A percentile compares a stretch with the other conserved stretches of the same genome.
phyloP scores from a whole-genome alignment of 495 filamentous ascomycete genomes.

The Penicillium macrosclerotiorum region DNA sequence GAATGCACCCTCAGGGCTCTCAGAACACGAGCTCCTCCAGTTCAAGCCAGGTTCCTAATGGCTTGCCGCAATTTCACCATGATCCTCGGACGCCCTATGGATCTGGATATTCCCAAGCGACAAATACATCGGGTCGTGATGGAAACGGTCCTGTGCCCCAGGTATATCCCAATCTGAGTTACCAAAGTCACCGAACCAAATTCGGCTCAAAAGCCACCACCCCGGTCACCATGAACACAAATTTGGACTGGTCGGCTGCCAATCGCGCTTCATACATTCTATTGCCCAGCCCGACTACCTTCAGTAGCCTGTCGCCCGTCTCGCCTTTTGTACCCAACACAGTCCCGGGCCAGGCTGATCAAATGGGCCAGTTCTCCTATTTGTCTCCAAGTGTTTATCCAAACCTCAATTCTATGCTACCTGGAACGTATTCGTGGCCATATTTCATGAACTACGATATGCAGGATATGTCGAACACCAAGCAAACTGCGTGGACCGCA shows the following conservation, averaged over 20 bases:
- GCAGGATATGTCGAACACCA: conserved; percentile 12
- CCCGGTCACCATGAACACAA: conserved; percentile 25
- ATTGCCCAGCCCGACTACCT: conserved; percentile 26
- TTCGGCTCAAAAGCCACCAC: conserved; percentile 21
- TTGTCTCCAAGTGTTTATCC: conserved; percentile 26
- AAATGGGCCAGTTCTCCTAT: conserved; percentile 30
- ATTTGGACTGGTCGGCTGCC: conserved; percentile 26
- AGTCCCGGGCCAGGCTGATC: conserved; percentile 24
- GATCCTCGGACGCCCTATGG: conserved; percentile 30
- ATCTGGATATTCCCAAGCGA: conserved; percentile 20
- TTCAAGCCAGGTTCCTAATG: conserved; percentile 23
- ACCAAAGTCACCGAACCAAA: conserved; percentile 28
- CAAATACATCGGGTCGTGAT: conserved; percentile 11
- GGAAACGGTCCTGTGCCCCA: conserved; percentile 14
- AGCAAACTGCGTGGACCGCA: conserved; percentile 16
- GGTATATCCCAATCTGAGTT: conserved; percentile 21
- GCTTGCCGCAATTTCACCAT: conserved; percentile 21
- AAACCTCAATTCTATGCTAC: conserved; percentile 23
- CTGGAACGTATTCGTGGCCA: conserved; percentile 25
- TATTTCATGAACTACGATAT: conserved; percentile 30
- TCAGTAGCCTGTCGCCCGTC: conserved; percentile 24
- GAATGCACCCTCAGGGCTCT: conserved; percentile 36
- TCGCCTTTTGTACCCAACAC: conserved; percentile 22
- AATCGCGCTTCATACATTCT: conserved; percentile 28
- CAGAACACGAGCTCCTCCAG: conserved; percentile 33